These are phyloP conservation scores for Xylariaceae sp. DNA, from an alignment of 2,329 filamentous ascomycete species.

Conservation along the genomic window DNA sequence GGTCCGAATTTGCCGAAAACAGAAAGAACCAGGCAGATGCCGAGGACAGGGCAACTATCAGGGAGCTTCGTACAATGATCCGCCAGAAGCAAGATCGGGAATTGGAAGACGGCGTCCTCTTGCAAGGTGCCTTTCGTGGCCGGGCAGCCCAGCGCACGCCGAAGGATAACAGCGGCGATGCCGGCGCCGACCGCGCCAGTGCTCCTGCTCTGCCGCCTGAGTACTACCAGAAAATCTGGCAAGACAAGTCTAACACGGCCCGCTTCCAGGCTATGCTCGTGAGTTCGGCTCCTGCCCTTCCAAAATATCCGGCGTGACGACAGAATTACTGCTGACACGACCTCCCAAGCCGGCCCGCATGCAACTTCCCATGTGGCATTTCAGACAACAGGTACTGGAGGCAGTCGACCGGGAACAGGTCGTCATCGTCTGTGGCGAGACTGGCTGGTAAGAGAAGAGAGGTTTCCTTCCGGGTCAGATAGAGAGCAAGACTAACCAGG, in stretches of 20 bases:
- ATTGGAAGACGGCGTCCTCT: constrained; percentile 66
- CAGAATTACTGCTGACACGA: constrained; percentile 12
- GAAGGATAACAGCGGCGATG: constrained; percentile 46
- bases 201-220: constrained; percentile 38
- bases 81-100: constrained; percentile 63
- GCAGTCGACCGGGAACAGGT: constrained; percentile 77
- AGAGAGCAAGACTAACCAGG: neutral
- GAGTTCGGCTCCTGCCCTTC: constrained; percentile 23
- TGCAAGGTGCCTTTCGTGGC: constrained; percentile 71
- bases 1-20: constrained; percentile 67
- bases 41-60: constrained; percentile 63
- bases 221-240: constrained; percentile 54
- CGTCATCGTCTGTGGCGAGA: constrained; percentile 93
- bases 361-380: constrained; percentile 85
- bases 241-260: constrained; percentile 48
- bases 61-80: constrained; percentile 64
- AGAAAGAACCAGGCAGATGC: constrained; percentile 67
- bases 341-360: constrained; percentile 52
- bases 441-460: constrained; percentile 63
- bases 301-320: neutral
- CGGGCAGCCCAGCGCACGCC: constrained; percentile 43
- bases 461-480: no score
- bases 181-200: constrained; percentile 39
- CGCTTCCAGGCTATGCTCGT: constrained; percentile 76
- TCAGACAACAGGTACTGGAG: constrained; percentile 69